phyloP scores from a whole-genome alignment of 2,329 filamentous ascomycete species.

The Bipolaris bicolor region DNA sequence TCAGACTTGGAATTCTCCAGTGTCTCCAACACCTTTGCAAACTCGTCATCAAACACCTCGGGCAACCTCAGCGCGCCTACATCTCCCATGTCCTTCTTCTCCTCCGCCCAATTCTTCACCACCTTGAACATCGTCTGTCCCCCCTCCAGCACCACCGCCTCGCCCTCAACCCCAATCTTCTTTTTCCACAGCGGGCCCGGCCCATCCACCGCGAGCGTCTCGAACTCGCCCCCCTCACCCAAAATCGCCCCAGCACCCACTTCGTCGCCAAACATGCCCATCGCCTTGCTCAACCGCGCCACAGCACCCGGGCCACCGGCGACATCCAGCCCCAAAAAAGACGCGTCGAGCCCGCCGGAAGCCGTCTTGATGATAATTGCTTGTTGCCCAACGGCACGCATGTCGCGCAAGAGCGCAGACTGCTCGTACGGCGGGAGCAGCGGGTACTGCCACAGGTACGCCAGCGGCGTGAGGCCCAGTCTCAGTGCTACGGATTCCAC shows the following conservation, averaged over 20 bases:
- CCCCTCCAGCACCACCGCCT: conserved; percentile 69
- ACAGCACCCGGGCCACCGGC: conserved; percentile 59
- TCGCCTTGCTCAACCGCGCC: conserved; percentile 58
- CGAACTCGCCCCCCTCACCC: conserved; percentile 95
- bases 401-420: conserved; percentile 73
- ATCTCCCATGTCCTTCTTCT: conserved; percentile 44
- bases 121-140: conserved; percentile 78
- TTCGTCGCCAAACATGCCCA: conserved; percentile 69
- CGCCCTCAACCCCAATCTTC: conserved; percentile 68
- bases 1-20: conserved; percentile 6
- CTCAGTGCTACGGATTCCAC: conserved; percentile 89
- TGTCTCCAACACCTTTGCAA: conserved; percentile 49
- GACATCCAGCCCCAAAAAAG: conserved; percentile 81
- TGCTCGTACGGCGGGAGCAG: conserved; percentile 64
- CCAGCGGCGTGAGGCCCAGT: conserved; percentile 80
- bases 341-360: conserved; percentile 83
- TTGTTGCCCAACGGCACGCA: conserved; percentile 78
- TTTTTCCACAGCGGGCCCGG: conserved; percentile 74
- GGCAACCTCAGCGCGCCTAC: conserved; percentile 61
- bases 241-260: conserved; percentile 72
- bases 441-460: conserved; percentile 93
- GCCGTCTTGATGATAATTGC: conserved; percentile 95
- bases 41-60: conserved; percentile 69
- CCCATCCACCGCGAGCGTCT: conserved; percentile 87
- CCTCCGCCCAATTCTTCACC: conserved; percentile 60